Conservation (phyloP, 805 yeast genomes). For the Monosporozyma aquatica region DNA sequence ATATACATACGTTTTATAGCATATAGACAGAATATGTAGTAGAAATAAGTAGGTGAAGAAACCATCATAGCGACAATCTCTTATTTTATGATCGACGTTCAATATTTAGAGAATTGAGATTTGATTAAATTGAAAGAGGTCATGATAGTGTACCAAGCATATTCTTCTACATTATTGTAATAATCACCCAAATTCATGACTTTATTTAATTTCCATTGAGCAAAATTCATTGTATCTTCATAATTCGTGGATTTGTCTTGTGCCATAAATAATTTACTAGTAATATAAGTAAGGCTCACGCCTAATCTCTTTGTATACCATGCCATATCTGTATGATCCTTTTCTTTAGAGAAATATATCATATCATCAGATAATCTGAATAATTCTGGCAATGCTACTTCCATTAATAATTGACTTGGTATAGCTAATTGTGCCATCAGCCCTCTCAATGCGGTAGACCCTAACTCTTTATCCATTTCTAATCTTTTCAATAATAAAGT, state of each 20-base stretch:
- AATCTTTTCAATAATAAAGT: constrained; percentile 40
- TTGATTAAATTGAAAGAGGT: constrained; percentile 55
- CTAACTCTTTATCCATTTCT: constrained; percentile 35
- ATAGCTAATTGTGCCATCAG: constrained; percentile 49
- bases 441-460: constrained; percentile 26
- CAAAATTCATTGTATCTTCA: constrained; percentile 53
- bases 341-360: constrained; percentile 71
- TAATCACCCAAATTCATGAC: constrained; percentile 49
- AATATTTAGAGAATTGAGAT: constrained; percentile 52
- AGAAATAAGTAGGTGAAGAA: too few relatives aligned
- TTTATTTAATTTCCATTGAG: constrained; percentile 47
- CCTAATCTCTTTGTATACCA: constrained; percentile 89
- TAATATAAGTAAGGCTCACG: constrained; percentile 59
- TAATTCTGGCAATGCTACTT: constrained; percentile 53
- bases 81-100: too few relatives aligned
- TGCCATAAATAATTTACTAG: constrained; percentile 71
- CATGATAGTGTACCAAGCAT: constrained; percentile 61
- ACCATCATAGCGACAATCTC: too few relatives aligned
- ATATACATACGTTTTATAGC: too few relatives aligned
- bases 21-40: too few relatives aligned
- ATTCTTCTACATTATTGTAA: constrained; percentile 62
- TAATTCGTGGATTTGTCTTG: constrained; percentile 55
- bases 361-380: constrained; percentile 76
- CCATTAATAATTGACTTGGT: constrained; percentile 49
- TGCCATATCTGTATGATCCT: constrained; percentile 59